Evolutionary conservation across 1,284 basidiomycete species (phyloP).

Genomic region (Puccinia hordei): DNA sequence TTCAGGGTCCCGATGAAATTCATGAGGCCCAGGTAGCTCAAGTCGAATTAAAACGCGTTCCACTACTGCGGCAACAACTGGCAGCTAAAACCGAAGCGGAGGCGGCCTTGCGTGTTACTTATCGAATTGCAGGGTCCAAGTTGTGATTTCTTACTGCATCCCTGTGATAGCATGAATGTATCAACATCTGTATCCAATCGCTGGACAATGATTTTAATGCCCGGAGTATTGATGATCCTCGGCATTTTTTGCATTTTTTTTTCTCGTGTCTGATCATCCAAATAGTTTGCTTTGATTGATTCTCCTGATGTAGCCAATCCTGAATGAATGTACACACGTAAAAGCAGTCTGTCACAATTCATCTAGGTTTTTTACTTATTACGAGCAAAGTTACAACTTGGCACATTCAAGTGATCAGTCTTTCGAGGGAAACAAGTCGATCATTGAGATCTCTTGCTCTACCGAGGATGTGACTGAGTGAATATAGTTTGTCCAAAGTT

Average conservation of each 20-base stretch:
- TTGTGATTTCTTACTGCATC: not conserved
- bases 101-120: slow-evolving; percentile 9
- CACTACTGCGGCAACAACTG: slow-evolving; percentile 25
- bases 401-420: no score
- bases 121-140: slow-evolving; percentile 27
- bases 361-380: not conserved
- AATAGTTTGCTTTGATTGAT: no score
- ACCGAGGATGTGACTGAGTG: no score
- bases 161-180: not conserved
- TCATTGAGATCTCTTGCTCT: no score
- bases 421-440: no score
- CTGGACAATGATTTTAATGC: not conserved
- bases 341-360: no score
- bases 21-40: slow-evolving; percentile 51
- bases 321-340: no score
- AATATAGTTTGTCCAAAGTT: no score
- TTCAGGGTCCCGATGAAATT: slow-evolving; percentile 49
- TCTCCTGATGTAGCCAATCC: no score
- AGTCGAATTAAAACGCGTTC: slow-evolving; percentile 43
- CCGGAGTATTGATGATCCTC: no score
- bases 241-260: no score
- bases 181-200: not conserved
- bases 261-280: no score
- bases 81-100: slow-evolving; percentile 1
- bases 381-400: not conserved